Evolutionary conservation across 106 monocot genomes (phyloP).

Genomic region (Narthecium ossifragum): DNA sequence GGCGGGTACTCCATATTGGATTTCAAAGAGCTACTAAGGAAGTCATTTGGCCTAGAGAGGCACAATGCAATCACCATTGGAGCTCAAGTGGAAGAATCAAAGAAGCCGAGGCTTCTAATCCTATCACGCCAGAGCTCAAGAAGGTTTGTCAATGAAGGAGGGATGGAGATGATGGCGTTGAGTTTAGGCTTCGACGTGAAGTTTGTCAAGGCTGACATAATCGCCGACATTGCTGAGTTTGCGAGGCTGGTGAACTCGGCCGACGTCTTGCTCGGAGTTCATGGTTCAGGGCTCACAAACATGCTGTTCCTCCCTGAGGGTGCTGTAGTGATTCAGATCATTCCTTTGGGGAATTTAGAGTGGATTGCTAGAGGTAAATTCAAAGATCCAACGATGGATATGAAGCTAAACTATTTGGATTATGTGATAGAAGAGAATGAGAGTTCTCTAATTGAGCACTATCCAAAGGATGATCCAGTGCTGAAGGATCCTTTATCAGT

Average conservation of each 20-base stretch:
- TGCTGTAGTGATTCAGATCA: conserved; percentile 60
- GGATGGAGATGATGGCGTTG: conserved; percentile 48
- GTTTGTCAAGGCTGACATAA: conserved; percentile 28
- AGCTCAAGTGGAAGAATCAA: not conserved
- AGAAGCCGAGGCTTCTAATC: conserved; percentile 47
- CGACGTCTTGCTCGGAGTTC: conserved; percentile 73
- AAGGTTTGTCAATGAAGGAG: conserved; percentile 32
- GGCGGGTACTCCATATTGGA: conserved; percentile 29
- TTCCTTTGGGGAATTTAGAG: conserved; percentile 48
- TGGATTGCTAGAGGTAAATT: conserved; percentile 42
- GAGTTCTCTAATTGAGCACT: conserved; percentile 49
- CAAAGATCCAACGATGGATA: conserved; percentile 28
- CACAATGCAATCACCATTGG: not conserved
- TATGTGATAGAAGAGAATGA: conserved; percentile 41
- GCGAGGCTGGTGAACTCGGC: conserved; percentile 64
- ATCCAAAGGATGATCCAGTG: conserved; percentile 46
- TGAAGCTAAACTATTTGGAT: conserved; percentile 54
- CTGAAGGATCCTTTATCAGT: conserved; percentile 40
- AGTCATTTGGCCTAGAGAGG: conserved; percentile 35
- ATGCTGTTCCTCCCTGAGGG: conserved; percentile 64
- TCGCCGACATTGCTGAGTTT: conserved; percentile 36
- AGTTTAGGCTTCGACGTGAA: conserved; percentile 57
- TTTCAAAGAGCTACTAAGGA: conserved; percentile 38
- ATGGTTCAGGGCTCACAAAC: conserved; percentile 76
- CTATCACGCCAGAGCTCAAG: conserved; percentile 48